Base-by-base conservation (phyloP, 1,284 basidiomycete species). In the Tetrapyrgos nigripes region DNA sequence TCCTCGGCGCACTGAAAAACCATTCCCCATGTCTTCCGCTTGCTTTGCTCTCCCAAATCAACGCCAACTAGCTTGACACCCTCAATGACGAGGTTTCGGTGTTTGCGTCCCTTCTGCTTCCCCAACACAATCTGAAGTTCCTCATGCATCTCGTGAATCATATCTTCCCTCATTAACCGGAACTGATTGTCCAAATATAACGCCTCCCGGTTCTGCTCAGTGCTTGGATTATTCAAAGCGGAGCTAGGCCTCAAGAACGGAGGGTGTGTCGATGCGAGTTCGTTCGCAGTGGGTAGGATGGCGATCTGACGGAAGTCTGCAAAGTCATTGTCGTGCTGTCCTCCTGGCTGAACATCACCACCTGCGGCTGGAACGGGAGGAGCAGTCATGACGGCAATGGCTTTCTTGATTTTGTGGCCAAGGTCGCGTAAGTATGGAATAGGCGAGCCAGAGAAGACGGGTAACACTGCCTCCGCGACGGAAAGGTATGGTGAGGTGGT, bases 251-350 rank as follows among this genome's bases (percentile, higher is more conserved):
- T 78, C 19, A 86, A 64, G 62, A 85, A 88, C 0, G 87, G 73
- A 0, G 56, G 62, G 45, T 80, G 77, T 3, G 61, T 69, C 33
- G 71, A 85, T 3, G 58, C 64, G 9, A 88, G 69, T 64, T 89
- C 88, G 43, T 83, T 80, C 0, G 83, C 76, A 1, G 86, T 86
- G 0, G 87, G 87, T 4, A 86, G 71, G 35, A 89, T 84, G 24
- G 81, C 70, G 21, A 89, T 84, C 5, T 80, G 59, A 10, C 83
- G 80, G 63, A 85, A 88, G 54, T 87, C 77, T 6, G 70, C 71
- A 53, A 83, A 82, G 66, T 89, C 87, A 57, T 89, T 89, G 62
- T 88, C 85, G 61, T 89, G 87, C 9, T 87, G 76, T 1, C 87
- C 87, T 0, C 88, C 87, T 0, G 87, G 78, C 5, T 70, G 72